Percentiles rank a stretch among this genome's conserved stretches.
Conservation (phyloP, 805 yeast species). For the Ogataea sp. region DNA sequence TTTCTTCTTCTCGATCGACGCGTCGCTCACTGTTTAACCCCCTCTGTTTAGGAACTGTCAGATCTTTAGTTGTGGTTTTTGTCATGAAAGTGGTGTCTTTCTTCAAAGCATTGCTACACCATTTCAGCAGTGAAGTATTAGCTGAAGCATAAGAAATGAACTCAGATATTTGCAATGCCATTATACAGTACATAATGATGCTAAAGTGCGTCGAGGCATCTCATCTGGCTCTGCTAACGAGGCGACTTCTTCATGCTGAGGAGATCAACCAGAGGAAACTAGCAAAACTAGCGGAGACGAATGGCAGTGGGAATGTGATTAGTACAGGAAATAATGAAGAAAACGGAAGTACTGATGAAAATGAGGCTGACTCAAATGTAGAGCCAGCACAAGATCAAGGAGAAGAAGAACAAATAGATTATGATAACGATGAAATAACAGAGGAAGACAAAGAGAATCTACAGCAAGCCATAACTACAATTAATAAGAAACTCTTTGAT, state of each 20-base stretch:
- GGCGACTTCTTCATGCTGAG: not conserved
- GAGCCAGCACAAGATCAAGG: not conserved
- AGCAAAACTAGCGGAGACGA: not conserved
- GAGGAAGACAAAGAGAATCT: not conserved
- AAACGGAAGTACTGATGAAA: not conserved
- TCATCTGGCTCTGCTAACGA: not conserved
- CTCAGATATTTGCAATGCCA: not conserved
- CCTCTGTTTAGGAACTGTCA: too few species aligned
- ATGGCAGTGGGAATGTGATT: not conserved
- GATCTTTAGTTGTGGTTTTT: too few species aligned
- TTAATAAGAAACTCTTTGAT: conserved; percentile 23
- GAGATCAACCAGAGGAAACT: not conserved
- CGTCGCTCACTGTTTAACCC: too few species aligned
- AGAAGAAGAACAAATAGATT: not conserved
- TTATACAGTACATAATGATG: not conserved
- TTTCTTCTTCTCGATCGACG: too few species aligned
- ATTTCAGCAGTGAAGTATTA: too few species aligned
- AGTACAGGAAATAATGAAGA: not conserved
- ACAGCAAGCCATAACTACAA: conserved; percentile 1
- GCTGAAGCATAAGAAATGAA: too few species aligned
- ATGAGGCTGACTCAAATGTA: not conserved
- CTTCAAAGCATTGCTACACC: too few species aligned
- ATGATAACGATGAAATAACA: too few species aligned
- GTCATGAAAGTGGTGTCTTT: too few species aligned
- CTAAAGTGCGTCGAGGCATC: not conserved